These are phyloP conservation scores for Starmerella etchellsii DNA, from an alignment of 805 yeast genomes.

Conservation along the genomic window DNA sequence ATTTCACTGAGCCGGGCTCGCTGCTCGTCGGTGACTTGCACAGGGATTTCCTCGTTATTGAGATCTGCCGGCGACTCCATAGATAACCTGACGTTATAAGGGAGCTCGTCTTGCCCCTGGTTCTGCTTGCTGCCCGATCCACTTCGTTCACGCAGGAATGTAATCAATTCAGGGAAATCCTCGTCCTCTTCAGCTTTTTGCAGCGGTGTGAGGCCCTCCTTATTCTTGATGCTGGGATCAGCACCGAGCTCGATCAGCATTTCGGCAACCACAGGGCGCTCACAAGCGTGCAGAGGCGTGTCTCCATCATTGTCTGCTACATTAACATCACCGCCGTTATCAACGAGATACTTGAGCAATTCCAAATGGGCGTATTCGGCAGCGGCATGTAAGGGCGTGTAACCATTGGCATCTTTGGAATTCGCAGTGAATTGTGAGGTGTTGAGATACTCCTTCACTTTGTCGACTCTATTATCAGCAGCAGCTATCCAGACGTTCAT, in stretches of 20 bases:
- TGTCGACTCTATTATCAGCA: conserved; percentile 58
- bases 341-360: conserved; percentile 44
- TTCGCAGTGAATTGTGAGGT: conserved; percentile 48
- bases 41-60: conserved; percentile 34
- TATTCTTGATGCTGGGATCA: conserved; percentile 48
- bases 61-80: conserved; percentile 21
- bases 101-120: conserved; percentile 9
- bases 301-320: conserved; percentile 83
- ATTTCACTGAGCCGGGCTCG: conserved; percentile 56
- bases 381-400: conserved; percentile 96
- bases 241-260: conserved; percentile 57
- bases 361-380: conserved; percentile 80
- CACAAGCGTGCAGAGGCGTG: conserved; percentile 87
- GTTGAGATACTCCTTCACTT: conserved; percentile 45
- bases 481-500: conserved; percentile 88
- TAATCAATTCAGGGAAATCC: conserved; percentile 67
- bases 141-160: conserved; percentile 38
- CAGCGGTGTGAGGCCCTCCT: conserved; percentile 62
- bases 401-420: conserved; percentile 80
- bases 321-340: conserved; percentile 65
- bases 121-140: background rate
- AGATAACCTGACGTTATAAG: conserved; percentile 21
- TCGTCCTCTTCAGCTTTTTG: conserved; percentile 63
- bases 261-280: conserved; percentile 53
- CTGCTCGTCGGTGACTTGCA: conserved; percentile 32